phyloP scores from a whole-genome alignment of 768 basidiomycete species.

The Tulasnella sp. region DNA sequence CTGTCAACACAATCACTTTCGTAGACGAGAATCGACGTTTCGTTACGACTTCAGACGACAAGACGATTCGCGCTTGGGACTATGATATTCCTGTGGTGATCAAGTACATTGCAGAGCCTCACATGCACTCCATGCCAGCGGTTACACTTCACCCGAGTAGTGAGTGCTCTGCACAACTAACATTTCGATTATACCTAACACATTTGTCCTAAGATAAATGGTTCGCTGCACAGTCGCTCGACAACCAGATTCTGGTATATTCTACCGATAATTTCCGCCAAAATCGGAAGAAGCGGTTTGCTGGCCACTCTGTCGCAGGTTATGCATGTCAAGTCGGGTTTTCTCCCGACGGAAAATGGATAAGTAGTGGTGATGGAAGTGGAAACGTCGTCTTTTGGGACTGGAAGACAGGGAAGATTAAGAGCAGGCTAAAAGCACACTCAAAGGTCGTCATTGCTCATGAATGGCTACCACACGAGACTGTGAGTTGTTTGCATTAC shows the following conservation, averaged over 20 bases:
- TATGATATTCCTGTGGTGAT: conserved; percentile 99
- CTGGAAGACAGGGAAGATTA: conserved; percentile 96
- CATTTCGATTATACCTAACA: not conserved
- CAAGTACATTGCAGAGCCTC: conserved; percentile 98
- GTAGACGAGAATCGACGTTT: conserved; percentile 97
- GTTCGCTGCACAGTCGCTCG: conserved; percentile 92
- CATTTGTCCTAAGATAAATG: conserved; percentile 56
- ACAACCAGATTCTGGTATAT: conserved; percentile 96
- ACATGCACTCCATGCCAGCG: conserved; percentile 99
- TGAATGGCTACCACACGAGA: conserved; percentile 96
- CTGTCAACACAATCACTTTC: conserved; percentile 97
- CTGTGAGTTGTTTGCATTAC: conserved; percentile 42
- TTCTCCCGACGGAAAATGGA: conserved; percentile 96
- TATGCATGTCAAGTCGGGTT: conserved; percentile 97
- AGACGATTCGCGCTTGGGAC: conserved; percentile 98
- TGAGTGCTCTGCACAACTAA: conserved; percentile 35
- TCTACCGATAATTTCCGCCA: conserved; percentile 98
- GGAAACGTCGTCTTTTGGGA: conserved; percentile 99
- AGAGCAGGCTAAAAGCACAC: conserved; percentile 79
- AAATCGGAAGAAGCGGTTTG: conserved; percentile 96
- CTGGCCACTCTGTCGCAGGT: conserved; percentile 91
- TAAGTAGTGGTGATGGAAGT: conserved; percentile 89
- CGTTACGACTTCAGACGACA: conserved; percentile 97
- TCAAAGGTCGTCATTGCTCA: conserved; percentile 95
- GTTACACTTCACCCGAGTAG: conserved; percentile 92